Percentiles rank a stretch among this genome's conserved stretches.
phyloP scores from a whole-genome alignment of 352 stramenopile genomes.

The Peronosclerospora sorghi region DNA sequence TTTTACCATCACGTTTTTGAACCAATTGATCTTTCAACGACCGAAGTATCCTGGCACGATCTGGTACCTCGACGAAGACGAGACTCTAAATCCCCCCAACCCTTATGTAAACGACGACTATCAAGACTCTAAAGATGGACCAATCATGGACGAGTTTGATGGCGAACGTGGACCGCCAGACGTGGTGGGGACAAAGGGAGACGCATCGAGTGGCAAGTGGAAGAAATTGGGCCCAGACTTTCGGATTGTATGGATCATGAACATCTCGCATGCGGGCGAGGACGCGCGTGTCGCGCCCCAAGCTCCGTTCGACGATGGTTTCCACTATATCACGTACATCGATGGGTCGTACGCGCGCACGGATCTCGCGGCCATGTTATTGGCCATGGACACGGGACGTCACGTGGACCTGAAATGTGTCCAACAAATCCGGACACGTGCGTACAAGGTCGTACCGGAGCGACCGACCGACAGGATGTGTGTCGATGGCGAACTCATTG shows the following conservation, averaged over 20 bases:
- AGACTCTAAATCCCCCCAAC: slow-evolving; percentile 8
- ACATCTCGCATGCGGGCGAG: slow-evolving; percentile 40
- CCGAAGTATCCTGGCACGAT: slow-evolving; percentile 48
- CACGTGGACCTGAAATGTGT: slow-evolving; percentile 35
- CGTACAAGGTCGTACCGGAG: slow-evolving; percentile 37
- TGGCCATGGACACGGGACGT: slow-evolving; percentile 37
- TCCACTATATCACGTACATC: slow-evolving; percentile 49
- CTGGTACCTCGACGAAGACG: slow-evolving; percentile 43
- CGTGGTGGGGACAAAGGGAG: slow-evolving; percentile 1
- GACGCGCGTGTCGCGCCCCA: slow-evolving; percentile 37
- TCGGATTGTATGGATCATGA: slow-evolving; percentile 53
- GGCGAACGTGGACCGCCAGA: slow-evolving; percentile 14
- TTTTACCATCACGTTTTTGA: slow-evolving; percentile 50
- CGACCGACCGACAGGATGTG: slow-evolving; percentile 36
- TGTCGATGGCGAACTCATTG: slow-evolving; percentile 47
- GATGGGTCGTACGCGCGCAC: slow-evolving; percentile 25
- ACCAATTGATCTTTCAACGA: slow-evolving; percentile 43
- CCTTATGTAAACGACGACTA: no score
- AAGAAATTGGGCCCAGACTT: slow-evolving; percentile 43
- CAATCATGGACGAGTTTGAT: slow-evolving; percentile 37
- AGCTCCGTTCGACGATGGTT: slow-evolving; percentile 47
- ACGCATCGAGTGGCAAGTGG: slow-evolving; percentile 16
- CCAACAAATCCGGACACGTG: slow-evolving; percentile 40
- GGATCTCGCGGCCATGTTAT: slow-evolving; percentile 31
- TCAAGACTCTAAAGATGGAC: slow-evolving; percentile 19